Conservation (phyloP, 2,329 filamentous ascomycete genomes). For the Cercospora zeina region DNA sequence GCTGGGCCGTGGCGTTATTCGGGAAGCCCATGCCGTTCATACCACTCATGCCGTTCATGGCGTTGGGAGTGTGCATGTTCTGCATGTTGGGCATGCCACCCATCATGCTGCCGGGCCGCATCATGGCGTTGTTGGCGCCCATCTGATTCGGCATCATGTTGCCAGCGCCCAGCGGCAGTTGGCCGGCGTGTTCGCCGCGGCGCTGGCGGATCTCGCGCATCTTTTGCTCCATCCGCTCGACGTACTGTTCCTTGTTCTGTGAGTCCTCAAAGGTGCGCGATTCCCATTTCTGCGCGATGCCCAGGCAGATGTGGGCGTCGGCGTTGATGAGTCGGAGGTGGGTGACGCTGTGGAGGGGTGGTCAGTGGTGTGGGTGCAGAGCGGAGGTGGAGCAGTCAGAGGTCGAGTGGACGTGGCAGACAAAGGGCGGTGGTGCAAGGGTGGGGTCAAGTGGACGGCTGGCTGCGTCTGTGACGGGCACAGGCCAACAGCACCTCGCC, state of each 20-base stretch:
- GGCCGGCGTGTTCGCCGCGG: slow-evolving; percentile 25
- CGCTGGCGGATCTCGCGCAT: slow-evolving; percentile 32
- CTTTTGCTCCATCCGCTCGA: slow-evolving; percentile 33
- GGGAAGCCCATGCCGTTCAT: slow-evolving; percentile 28
- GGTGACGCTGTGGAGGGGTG: slow-evolving; percentile 25
- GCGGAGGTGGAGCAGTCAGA: not conserved
- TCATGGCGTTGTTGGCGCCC: slow-evolving; percentile 22
- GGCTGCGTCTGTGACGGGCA: slow-evolving; percentile 5
- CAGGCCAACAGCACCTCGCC: not conserved
- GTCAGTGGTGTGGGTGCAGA: slow-evolving; percentile 11
- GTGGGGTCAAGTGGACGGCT: slow-evolving; percentile 7
- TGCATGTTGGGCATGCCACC: slow-evolving; percentile 30
- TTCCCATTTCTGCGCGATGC: slow-evolving; percentile 36
- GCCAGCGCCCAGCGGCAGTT: slow-evolving; percentile 22
- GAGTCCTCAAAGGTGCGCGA: slow-evolving; percentile 29
- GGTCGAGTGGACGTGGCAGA: slow-evolving; percentile 2
- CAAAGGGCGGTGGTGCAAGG: not conserved
- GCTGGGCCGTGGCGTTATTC: slow-evolving; percentile 25
- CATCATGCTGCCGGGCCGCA: slow-evolving; percentile 38
- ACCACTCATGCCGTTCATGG: slow-evolving; percentile 30
- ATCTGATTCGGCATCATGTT: slow-evolving; percentile 23
- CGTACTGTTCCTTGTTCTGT: slow-evolving; percentile 35
- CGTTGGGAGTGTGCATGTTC: slow-evolving; percentile 40
- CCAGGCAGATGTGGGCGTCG: slow-evolving; percentile 31
- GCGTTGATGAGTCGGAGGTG: slow-evolving; percentile 30